Percentiles rank a stretch among this genome's conserved stretches.
Conservation (phyloP, 148 eudicot species). For the Fagopyrum esculentum region DNA sequence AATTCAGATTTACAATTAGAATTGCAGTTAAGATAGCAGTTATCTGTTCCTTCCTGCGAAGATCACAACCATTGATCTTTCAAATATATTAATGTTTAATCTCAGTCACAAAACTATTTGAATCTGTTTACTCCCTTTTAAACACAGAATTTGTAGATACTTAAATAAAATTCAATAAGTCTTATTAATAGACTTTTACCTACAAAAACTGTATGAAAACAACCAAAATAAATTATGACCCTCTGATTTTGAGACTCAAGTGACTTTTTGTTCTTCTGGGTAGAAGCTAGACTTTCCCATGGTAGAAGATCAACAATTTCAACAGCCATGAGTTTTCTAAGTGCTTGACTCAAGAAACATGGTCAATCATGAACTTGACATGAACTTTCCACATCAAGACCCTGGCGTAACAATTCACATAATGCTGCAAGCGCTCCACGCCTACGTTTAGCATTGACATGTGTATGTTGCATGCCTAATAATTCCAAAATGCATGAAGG, state of each 20-base stretch:
- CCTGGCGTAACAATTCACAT: conserved; percentile 85
- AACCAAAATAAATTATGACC: conserved; percentile 70
- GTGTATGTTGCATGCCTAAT: conserved; percentile 69
- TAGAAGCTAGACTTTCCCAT: conserved; percentile 81
- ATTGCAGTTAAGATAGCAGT: no score
- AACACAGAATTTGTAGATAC: no score
- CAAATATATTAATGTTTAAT: no score
- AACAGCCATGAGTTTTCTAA: conserved; percentile 69
- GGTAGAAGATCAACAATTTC: conserved; percentile 92
- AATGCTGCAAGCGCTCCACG: conserved; percentile 84
- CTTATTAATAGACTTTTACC: no score
- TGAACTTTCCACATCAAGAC: conserved; percentile 74
- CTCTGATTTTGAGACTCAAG: conserved; percentile 91
- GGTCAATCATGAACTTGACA: conserved; percentile 94
- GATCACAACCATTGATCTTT: no score
- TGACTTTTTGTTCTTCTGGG: conserved; percentile 85
- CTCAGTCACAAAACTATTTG: no score
- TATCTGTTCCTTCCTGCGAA: no score
- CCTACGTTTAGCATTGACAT: conserved; percentile 83
- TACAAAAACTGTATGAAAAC: conserved; percentile 55
- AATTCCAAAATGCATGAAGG: conserved; percentile 94
- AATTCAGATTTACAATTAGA: no score
- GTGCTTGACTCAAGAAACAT: conserved; percentile 73
- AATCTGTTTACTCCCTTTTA: no score
- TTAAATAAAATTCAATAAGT: no score